phyloP scores from a whole-genome alignment of 495 filamentous ascomycete species.

The Penicillium argentinense region DNA sequence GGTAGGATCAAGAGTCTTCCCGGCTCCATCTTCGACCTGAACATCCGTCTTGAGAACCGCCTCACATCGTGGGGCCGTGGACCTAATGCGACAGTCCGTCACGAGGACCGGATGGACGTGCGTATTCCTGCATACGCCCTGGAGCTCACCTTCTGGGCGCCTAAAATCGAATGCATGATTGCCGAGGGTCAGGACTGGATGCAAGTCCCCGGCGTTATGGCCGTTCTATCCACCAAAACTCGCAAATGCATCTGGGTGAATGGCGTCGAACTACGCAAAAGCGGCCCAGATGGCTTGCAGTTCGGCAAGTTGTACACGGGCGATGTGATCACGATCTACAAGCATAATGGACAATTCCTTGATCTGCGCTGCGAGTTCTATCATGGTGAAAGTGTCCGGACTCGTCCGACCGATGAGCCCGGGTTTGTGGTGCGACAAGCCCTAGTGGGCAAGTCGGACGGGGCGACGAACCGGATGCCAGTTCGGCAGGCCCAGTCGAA shows the following conservation, averaged over 20 bases:
- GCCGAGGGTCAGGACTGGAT: conserved; percentile 60
- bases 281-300: conserved; percentile 47
- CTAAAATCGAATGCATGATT: conserved; percentile 56
- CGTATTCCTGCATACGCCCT: conserved; percentile 81
- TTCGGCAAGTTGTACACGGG: conserved; percentile 71
- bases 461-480: conserved; percentile 29
- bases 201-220: conserved; percentile 47
- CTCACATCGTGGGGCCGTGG: conserved; percentile 76
- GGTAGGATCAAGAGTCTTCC: conserved; percentile 44
- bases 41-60: conserved; percentile 60
- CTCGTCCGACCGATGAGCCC: conserved; percentile 42
- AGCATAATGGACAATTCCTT: conserved; percentile 42
- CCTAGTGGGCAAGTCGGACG: conserved; percentile 27
- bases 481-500: conserved; percentile 13
- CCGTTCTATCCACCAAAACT: conserved; percentile 73
- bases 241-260: conserved; percentile 72
- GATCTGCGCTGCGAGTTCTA: conserved; percentile 55
- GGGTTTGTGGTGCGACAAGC: conserved; percentile 40
- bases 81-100: conserved; percentile 57
- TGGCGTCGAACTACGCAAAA: conserved; percentile 52
- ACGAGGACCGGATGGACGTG: conserved; percentile 56
- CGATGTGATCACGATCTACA: conserved; percentile 68
- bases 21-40: conserved; percentile 53
- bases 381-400: conserved; percentile 48
- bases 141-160: conserved; percentile 70